phyloP scores from a whole-genome alignment of 2,329 filamentous ascomycete species.

The Lasiodiplodia gonubiensis region DNA sequence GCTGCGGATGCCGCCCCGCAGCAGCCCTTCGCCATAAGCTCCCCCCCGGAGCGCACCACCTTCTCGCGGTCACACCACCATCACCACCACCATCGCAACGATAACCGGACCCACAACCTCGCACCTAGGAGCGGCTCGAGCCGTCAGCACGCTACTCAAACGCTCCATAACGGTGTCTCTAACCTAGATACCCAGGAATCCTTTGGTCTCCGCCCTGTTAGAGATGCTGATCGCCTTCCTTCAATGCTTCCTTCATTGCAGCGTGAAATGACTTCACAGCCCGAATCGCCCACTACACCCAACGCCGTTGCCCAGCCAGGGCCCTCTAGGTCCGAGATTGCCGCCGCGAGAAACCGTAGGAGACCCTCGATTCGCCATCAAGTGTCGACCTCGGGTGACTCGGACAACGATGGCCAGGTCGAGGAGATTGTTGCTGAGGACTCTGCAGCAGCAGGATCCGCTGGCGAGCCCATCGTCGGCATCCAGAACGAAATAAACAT shows the following conservation, averaged over 20 bases:
- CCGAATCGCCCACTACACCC: slow-evolving; percentile 66
- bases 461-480: slow-evolving; percentile 73
- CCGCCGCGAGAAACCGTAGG: slow-evolving; percentile 64
- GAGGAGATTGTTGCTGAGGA: slow-evolving; percentile 84
- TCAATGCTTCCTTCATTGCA: slow-evolving; percentile 76
- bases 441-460: slow-evolving; percentile 76
- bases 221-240: slow-evolving; percentile 79
- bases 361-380: slow-evolving; percentile 90
- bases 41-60: slow-evolving; percentile 72
- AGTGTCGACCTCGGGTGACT: slow-evolving; percentile 81
- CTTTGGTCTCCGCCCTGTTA: slow-evolving; percentile 76
- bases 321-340: slow-evolving; percentile 44
- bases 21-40: slow-evolving; percentile 68
- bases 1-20: slow-evolving; percentile 67
- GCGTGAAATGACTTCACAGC: slow-evolving; percentile 79
- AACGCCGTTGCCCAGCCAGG: slow-evolving; percentile 34
- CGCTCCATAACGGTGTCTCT: slow-evolving; percentile 62
- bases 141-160: slow-evolving; percentile 49
- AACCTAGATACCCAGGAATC: slow-evolving; percentile 72
- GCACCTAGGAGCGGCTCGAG: slow-evolving; percentile 20
- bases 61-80: slow-evolving; percentile 63
- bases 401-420: slow-evolving; percentile 77
- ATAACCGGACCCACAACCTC: slow-evolving; percentile 50
- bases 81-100: slow-evolving; percentile 56
- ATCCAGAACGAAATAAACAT: slow-evolving; percentile 84